A percentile compares a stretch with the other conserved stretches of the same genome.
Evolutionary conservation across 1,284 basidiomycete species (phyloP).

Genomic region (Phlebopus sp.): DNA sequence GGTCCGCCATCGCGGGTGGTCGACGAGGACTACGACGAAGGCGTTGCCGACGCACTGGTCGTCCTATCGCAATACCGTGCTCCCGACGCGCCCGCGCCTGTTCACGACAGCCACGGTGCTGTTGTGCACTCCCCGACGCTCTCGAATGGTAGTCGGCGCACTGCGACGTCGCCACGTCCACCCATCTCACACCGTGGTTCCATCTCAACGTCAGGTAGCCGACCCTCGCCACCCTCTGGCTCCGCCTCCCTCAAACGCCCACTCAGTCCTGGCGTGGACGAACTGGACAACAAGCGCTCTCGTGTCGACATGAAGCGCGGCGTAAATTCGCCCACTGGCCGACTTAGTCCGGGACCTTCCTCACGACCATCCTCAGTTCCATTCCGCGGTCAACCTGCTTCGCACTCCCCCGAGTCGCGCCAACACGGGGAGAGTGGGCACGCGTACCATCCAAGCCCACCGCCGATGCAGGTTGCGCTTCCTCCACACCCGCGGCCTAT

Average conservation of each 20-base stretch:
- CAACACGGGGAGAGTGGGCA: slow-evolving; percentile 37
- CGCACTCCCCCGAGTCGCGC: slow-evolving; percentile 61
- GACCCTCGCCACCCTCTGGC: slow-evolving; percentile 46
- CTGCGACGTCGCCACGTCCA: slow-evolving; percentile 47
- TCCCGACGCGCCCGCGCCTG: slow-evolving; percentile 10
- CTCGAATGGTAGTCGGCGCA: slow-evolving; percentile 50
- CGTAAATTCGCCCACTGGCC: slow-evolving; percentile 49
- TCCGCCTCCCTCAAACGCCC: slow-evolving; percentile 56
- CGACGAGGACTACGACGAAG: slow-evolving; percentile 83
- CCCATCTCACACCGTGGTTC: slow-evolving; percentile 50
- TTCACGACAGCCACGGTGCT: slow-evolving; percentile 23
- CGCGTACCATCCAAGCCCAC: slow-evolving; percentile 51
- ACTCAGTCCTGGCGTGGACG: slow-evolving; percentile 61
- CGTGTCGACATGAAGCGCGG: slow-evolving; percentile 57
- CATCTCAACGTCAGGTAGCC: slow-evolving; percentile 52
- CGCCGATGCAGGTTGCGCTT: slow-evolving; percentile 51
- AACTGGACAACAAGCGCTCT: slow-evolving; percentile 59
- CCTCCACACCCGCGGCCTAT: slow-evolving; percentile 73
- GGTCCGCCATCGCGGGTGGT: slow-evolving; percentile 60
- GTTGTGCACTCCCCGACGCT: slow-evolving; percentile 47
- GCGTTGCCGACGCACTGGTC: slow-evolving; percentile 70
- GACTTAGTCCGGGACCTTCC: slow-evolving; percentile 50
- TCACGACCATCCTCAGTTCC: slow-evolving; percentile 71
- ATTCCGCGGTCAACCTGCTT: slow-evolving; percentile 65
- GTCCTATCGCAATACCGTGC: slow-evolving; percentile 43